A percentile compares a stretch with the other conserved stretches of the same genome.
Conservation (phyloP, 2,329 filamentous ascomycete species). For the Colletotrichum sp. region DNA sequence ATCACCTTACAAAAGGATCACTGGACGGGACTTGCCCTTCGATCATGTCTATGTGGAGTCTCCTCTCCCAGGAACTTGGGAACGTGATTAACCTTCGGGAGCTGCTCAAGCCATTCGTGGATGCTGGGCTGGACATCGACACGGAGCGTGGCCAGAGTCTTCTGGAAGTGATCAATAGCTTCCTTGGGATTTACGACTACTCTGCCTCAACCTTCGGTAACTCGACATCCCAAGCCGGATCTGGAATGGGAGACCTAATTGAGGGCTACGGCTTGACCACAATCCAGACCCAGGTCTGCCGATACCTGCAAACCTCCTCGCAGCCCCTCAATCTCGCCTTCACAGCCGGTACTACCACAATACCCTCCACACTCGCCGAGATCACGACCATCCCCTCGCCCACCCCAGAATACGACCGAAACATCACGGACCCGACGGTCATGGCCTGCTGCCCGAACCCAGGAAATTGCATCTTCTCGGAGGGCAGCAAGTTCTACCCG, state of each 20-base stretch:
- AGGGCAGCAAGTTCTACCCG: conserved; percentile 33
- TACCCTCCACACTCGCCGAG: conserved; percentile 18
- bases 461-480: conserved; percentile 20
- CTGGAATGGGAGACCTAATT: conserved; percentile 34
- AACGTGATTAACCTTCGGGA: conserved; percentile 21
- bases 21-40: conserved; percentile 40
- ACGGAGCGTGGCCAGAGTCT: neutral
- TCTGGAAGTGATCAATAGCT: neutral
- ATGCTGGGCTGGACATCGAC: neutral
- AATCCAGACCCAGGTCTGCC: conserved; percentile 38
- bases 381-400: neutral
- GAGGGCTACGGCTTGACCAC: conserved; percentile 33
- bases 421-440: conserved; percentile 35
- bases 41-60: conserved; percentile 33
- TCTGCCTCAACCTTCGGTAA: conserved; percentile 32
- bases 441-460: conserved; percentile 36
- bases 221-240: conserved; percentile 24
- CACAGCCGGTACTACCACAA: conserved; percentile 33
- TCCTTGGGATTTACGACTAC: conserved; percentile 23
- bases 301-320: conserved; percentile 31
- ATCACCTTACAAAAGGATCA: conserved; percentile 37
- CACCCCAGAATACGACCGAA: conserved; percentile 19
- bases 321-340: conserved; percentile 37
- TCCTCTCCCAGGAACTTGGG: conserved; percentile 31
- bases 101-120: conserved; percentile 5